Evolutionary conservation across 257 asterid species (phyloP), one percentile per base, ranked within the genome.

Genomic region (Rubia yunnanensis): DNA sequence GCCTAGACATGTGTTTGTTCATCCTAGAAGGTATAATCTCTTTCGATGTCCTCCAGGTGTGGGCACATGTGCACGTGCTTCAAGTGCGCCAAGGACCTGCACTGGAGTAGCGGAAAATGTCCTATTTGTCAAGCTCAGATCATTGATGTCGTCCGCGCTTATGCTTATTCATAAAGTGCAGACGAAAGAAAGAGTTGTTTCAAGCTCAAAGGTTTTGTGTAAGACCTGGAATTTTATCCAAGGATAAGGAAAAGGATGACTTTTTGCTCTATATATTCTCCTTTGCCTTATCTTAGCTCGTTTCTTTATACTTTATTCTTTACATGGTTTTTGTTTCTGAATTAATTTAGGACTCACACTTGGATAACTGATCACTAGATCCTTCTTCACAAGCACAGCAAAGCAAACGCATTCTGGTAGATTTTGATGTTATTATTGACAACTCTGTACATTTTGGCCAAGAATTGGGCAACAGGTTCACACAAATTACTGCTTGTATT

Each of bases 21-120:
- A 26, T 39, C 20, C 27, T 31, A 2, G 11, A 54, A 30, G 4
- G 11, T 15, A 10, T 65, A 3, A 38, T 36, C 55, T 39, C 18
- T 22, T 24, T 27, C 5, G 50, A 28, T 48, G 56, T 26, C 13
- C 78, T 74, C 65, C 81, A 86, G 90, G 81, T 91, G 98, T 68
- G 98, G 98, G 34, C 98, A 92, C 77, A 88, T 91, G 88, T 91
- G 98, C 82, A 85, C 92, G 59, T 91, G 96, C 70, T 85, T 82
- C 81, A 77, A 80, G 64, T 92, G 96, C 69, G 95, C 91, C 59
- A 84, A 82, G 60, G 87, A 84, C 74, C 79, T 92, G 78, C 94
- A 81, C 35, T 78, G 84, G 82, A 71, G 84, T 34, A 80, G 80
- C 31, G 88, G 95, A 36, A 84, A 77, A 66, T 92, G 98, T 65